Evolutionary conservation across 176 grass and related monocot genomes (phyloP).

Genomic region (Aegilops bicornis): DNA sequence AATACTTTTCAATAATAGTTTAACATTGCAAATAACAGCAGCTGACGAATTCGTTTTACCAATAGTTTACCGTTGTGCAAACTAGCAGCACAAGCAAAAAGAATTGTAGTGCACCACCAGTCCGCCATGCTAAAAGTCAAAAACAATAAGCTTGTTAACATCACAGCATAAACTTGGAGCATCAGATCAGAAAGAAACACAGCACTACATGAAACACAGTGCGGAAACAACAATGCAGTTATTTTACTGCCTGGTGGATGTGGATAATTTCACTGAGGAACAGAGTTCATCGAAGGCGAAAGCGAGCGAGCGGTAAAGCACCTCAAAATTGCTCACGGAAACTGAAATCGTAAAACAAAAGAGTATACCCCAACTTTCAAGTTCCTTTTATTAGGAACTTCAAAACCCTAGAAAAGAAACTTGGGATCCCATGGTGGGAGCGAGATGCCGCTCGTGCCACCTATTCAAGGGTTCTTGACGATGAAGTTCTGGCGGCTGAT

Average conservation of each 20-base stretch:
- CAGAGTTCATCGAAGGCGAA: not conserved
- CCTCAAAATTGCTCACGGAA: not conserved
- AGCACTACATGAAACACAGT: not conserved
- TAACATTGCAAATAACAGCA: not conserved
- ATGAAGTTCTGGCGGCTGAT: conserved; percentile 95
- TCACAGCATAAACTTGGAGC: not conserved
- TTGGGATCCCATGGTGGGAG: conserved; percentile 19
- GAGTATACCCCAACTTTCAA: not conserved
- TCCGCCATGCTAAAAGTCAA: not conserved
- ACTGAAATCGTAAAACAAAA: not conserved
- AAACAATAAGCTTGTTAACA: not conserved
- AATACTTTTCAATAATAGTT: no score
- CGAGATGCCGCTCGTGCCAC: not conserved
- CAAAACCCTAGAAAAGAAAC: conserved; percentile 14
- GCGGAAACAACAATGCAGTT: conserved; percentile 20
- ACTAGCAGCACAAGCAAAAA: not conserved
- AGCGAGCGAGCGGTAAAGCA: not conserved
- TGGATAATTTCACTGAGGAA: conserved; percentile 12
- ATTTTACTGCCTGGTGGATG: conserved; percentile 18
- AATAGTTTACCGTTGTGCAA: no score
- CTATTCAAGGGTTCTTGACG: conserved; percentile 45
- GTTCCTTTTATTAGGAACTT: conserved; percentile 30
- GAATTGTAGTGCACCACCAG: not conserved
- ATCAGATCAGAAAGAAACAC: not conserved
- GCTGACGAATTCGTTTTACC: not conserved